Conservation (phyloP, 2,329 filamentous ascomycete genomes). For the Phialemoniopsis sp. region DNA sequence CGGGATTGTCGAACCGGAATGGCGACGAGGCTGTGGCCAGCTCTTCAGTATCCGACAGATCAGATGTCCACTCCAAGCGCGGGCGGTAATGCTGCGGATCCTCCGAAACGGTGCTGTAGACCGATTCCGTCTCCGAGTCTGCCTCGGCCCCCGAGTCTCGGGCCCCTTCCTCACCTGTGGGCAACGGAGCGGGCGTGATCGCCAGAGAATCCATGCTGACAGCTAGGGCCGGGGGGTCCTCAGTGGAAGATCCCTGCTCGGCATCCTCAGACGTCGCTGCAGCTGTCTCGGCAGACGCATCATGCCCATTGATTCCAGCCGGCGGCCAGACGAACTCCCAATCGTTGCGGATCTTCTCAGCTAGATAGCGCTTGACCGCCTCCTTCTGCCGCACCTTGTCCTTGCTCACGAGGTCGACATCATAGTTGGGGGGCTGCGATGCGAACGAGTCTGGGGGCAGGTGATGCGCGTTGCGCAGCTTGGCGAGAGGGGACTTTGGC, state of each 20-base stretch:
- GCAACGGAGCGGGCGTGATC: background rate
- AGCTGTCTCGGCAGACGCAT: too few species aligned
- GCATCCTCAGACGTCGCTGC: too few species aligned
- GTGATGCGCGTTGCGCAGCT: conserved; percentile 36
- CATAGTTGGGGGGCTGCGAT: conserved; percentile 38
- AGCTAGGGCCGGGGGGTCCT: background rate
- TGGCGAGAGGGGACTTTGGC: conserved; percentile 47
- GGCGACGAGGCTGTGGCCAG: conserved; percentile 31
- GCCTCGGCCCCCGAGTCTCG: conserved; percentile 31
- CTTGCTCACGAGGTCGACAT: conserved; percentile 56
- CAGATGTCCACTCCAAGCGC: conserved; percentile 53
- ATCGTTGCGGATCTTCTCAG: conserved; percentile 50
- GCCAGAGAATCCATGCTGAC: background rate
- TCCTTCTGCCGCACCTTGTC: conserved; percentile 62
- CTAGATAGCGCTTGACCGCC: conserved; percentile 52
- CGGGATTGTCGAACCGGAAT: conserved; percentile 47
- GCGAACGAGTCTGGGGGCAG: conserved; percentile 22
- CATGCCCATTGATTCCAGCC: conserved; percentile 1
- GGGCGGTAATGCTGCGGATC: conserved; percentile 45
- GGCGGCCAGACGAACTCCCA: conserved; percentile 58
- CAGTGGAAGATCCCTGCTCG: too few species aligned
- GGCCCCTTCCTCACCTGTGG: conserved; percentile 18
- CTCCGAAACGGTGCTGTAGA: conserved; percentile 55
- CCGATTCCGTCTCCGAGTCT: conserved; percentile 41
- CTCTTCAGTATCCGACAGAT: conserved; percentile 47